Conservation (phyloP, 345 rosid genomes). For the Turritis glabra region DNA sequence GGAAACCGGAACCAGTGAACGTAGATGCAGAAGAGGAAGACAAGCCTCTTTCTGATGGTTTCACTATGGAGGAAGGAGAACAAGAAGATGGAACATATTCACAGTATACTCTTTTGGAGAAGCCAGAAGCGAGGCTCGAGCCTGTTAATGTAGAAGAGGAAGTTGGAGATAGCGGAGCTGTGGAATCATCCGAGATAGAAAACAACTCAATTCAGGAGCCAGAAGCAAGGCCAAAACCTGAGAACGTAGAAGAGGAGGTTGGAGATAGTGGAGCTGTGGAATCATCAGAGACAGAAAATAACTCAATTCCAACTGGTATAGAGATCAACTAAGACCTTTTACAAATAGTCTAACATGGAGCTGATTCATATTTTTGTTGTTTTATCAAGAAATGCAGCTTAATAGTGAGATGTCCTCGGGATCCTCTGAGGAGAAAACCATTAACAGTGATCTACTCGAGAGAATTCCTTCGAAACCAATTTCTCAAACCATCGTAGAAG, state of each 20-base stretch:
- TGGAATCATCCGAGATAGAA: slow-evolving; percentile 31
- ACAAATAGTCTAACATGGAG: slow-evolving; percentile 8
- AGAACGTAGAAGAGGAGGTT: slow-evolving; percentile 31
- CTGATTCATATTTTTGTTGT: slow-evolving; percentile 37
- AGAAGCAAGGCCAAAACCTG: slow-evolving; percentile 35
- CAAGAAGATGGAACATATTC: slow-evolving; percentile 36
- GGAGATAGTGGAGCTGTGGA: slow-evolving; percentile 26
- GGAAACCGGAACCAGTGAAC: slow-evolving; percentile 52
- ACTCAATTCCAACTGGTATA: slow-evolving; percentile 18
- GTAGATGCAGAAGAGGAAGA: slow-evolving; percentile 36
- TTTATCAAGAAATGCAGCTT: slow-evolving; percentile 65
- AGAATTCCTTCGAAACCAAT: slow-evolving; percentile 33
- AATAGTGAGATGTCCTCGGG: slow-evolving; percentile 33
- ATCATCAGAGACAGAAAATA: slow-evolving; percentile 26
- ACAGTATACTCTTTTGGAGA: slow-evolving; percentile 56
- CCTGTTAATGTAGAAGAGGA: slow-evolving; percentile 33
- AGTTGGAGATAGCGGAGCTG: slow-evolving; percentile 20
- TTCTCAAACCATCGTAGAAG: slow-evolving; percentile 31
- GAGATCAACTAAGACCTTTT: slow-evolving; percentile 8
- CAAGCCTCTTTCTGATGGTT: slow-evolving; percentile 16
- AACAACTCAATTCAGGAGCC: slow-evolving; percentile 45
- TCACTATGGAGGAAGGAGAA: slow-evolving; percentile 21
- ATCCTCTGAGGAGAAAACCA: slow-evolving; percentile 36
- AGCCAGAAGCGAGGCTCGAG: slow-evolving; percentile 43
- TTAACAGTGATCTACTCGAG: slow-evolving; percentile 36